These are phyloP conservation scores for Cubamyces lactineus DNA, from an alignment of 768 basidiomycete genomes.

Conservation along the genomic window DNA sequence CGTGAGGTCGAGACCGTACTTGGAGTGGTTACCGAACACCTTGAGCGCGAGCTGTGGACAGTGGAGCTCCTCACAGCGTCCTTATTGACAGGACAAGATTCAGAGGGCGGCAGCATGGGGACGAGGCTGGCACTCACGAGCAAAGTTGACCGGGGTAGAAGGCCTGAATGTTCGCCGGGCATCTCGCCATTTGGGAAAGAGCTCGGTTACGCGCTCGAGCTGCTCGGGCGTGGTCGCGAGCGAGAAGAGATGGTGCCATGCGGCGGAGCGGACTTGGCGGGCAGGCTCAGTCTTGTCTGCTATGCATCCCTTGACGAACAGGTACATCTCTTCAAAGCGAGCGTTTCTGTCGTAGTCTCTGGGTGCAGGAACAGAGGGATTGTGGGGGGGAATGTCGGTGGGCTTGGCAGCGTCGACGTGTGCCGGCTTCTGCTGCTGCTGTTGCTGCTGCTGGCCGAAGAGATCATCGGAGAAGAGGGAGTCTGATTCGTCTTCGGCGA, in stretches of 20 bases:
- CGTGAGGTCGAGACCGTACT: constrained; percentile 59
- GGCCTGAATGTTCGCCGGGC: constrained; percentile 41
- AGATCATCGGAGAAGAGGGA: constrained; percentile 20
- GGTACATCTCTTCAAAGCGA: constrained; percentile 40
- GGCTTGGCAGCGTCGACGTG: not conserved
- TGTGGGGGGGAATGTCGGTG: constrained; percentile 12
- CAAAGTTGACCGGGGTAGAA: constrained; percentile 50
- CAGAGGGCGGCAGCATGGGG: not conserved
- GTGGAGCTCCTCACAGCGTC: constrained; percentile 61
- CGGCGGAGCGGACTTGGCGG: constrained; percentile 46
- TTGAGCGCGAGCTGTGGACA: constrained; percentile 60
- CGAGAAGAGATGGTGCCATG: constrained; percentile 55
- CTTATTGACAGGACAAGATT: constrained; percentile 37
- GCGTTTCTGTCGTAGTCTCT: constrained; percentile 2
- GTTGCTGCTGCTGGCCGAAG: constrained; percentile 5
- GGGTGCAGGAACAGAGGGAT: constrained; percentile 15
- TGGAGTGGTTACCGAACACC: constrained; percentile 63
- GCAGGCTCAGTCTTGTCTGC: constrained; percentile 38
- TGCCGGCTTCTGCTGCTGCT: not conserved
- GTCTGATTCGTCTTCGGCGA: constrained; percentile 18
- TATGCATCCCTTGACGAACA: constrained; percentile 43
- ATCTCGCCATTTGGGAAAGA: constrained; percentile 56
- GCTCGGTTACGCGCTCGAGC: constrained; percentile 47
- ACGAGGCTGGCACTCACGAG: constrained; percentile 47
- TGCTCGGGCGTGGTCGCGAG: constrained; percentile 55